A percentile compares a stretch with the other conserved stretches of the same genome.
phyloP scores from a whole-genome alignment of 2,329 filamentous ascomycete genomes.

The Fusarium camptoceras region DNA sequence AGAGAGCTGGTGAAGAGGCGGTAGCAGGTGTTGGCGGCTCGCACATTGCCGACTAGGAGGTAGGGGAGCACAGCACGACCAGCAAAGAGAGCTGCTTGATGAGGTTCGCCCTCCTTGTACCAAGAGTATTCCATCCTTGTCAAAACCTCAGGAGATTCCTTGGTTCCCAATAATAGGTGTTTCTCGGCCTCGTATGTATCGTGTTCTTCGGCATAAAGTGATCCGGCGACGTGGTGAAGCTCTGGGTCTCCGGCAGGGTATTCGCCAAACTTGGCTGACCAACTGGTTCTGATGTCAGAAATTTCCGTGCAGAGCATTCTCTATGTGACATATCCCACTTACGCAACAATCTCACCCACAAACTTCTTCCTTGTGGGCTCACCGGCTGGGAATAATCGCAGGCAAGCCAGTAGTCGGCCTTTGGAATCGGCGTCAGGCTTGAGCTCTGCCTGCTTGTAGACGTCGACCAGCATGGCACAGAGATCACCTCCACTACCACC shows the following conservation, averaged over 20 bases:
- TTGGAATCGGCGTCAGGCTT: conserved; percentile 80
- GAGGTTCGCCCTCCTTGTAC: conserved; percentile 90
- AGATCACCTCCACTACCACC: conserved; percentile 93
- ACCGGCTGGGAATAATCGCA: conserved; percentile 82
- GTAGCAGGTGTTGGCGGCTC: conserved; percentile 86
- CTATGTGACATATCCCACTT: conserved; percentile 48
- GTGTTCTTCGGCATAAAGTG: conserved; percentile 90
- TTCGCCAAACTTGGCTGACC: conserved; percentile 87
- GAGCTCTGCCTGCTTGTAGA: conserved; percentile 88
- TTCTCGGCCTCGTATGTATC: conserved; percentile 93
- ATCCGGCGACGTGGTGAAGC: conserved; percentile 90
- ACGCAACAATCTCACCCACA: conserved; percentile 85
- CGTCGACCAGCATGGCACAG: conserved; percentile 86
- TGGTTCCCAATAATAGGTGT: conserved; percentile 88
- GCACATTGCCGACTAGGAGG: conserved; percentile 88
- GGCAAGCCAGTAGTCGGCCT: conserved; percentile 79
- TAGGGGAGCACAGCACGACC: conserved; percentile 91
- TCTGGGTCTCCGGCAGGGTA: conserved; percentile 94
- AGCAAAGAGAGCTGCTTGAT: conserved; percentile 87
- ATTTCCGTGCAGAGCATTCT: not conserved
- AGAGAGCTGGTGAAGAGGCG: conserved; percentile 67
- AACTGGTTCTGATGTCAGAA: conserved; percentile 56
- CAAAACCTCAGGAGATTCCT: conserved; percentile 85
- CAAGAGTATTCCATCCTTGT: conserved; percentile 89
- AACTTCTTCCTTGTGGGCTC: conserved; percentile 96